Percentiles rank a stretch among this genome's conserved stretches.
phyloP scores from a whole-genome alignment of 768 basidiomycete species.

The Sistotremastrum suecicum region DNA sequence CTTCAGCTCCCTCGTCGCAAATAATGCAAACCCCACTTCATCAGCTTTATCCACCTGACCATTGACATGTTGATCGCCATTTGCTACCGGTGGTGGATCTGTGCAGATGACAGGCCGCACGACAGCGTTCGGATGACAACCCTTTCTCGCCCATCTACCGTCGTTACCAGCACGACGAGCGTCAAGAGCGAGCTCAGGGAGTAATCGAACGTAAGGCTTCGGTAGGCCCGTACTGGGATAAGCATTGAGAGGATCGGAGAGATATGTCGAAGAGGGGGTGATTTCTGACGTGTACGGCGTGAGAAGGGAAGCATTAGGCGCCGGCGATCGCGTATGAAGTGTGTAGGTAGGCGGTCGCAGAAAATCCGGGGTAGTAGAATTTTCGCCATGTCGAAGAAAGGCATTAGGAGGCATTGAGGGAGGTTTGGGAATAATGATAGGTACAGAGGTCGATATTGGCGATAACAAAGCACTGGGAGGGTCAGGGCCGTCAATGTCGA shows the following conservation, averaged over 20 bases:
- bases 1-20: slow-evolving; percentile 60
- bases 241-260: slow-evolving; percentile 72
- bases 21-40: slow-evolving; percentile 60
- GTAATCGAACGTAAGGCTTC: slow-evolving; percentile 67
- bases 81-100: neutral
- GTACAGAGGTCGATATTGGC: slow-evolving; percentile 8
- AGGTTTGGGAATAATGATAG: slow-evolving; percentile 19
- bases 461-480: slow-evolving; percentile 8
- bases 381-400: slow-evolving; percentile 24
- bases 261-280: slow-evolving; percentile 52
- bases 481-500: slow-evolving; percentile 4
- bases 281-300: slow-evolving; percentile 52
- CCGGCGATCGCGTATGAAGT: slow-evolving; percentile 46
- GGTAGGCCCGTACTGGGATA: slow-evolving; percentile 74
- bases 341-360: slow-evolving; percentile 46
- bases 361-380: slow-evolving; percentile 27
- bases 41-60: slow-evolving; percentile 10
- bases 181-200: slow-evolving; percentile 73
- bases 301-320: slow-evolving; percentile 42
- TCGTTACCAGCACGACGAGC: slow-evolving; percentile 55
- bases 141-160: slow-evolving; percentile 45
- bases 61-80: neutral
- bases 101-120: slow-evolving; percentile 37
- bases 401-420: slow-evolving; percentile 19
- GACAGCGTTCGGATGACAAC: slow-evolving; percentile 56